Evolutionary conservation across 2,329 filamentous ascomycete genomes (phyloP).

Genomic region (Sporothrix phasma): DNA sequence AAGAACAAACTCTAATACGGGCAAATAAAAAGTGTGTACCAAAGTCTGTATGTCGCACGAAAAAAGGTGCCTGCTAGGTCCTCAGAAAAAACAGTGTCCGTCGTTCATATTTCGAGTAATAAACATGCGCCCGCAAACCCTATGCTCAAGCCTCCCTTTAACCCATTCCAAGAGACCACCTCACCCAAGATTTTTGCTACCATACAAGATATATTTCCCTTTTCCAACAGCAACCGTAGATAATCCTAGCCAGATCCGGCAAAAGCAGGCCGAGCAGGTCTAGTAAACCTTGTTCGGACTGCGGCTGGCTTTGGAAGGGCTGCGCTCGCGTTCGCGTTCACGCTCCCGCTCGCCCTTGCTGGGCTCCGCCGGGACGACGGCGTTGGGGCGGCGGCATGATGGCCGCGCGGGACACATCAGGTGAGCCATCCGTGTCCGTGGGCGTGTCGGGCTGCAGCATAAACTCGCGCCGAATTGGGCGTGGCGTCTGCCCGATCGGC

Average conservation of each 20-base stretch:
- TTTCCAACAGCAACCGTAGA: too few species aligned
- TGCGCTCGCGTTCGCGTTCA: constrained; percentile 38
- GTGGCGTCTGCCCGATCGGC: constrained; percentile 39
- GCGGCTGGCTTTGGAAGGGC: constrained; percentile 36
- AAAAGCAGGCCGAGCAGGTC: constrained; percentile 14
- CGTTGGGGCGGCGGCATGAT: constrained; percentile 37
- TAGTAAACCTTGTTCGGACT: constrained; percentile 32
- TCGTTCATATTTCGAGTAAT: not conserved
- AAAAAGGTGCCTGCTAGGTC: too few species aligned
- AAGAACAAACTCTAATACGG: too few species aligned
- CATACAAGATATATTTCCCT: not conserved
- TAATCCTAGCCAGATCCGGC: constrained; percentile 18
- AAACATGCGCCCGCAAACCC: not conserved
- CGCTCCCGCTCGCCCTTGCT: constrained; percentile 42
- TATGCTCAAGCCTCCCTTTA: not conserved
- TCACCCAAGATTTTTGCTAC: not conserved
- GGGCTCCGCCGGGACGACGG: constrained; percentile 37
- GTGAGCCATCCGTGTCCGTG: constrained; percentile 44
- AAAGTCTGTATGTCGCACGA: too few species aligned
- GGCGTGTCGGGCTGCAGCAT: constrained; percentile 35
- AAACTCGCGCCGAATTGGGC: constrained; percentile 33
- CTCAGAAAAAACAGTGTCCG: not conserved
- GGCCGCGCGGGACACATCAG: constrained; percentile 30
- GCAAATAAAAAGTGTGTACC: too few species aligned
- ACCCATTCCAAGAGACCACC: not conserved